Evolutionary conservation across 1,284 basidiomycete species (phyloP).

Genomic region (Ustilago vetiveriae): DNA sequence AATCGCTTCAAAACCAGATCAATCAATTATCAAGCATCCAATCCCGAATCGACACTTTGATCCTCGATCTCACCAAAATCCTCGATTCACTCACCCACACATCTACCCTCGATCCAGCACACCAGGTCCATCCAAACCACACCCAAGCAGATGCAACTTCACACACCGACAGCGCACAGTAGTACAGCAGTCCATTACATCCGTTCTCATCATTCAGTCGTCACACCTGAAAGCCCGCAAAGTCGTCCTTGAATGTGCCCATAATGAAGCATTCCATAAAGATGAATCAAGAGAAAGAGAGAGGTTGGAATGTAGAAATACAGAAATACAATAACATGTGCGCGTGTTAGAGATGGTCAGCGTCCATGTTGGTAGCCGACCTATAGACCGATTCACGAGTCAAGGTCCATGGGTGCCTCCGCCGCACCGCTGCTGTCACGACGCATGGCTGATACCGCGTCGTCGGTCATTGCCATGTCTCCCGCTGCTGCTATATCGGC

Average conservation of each 20-base stretch:
- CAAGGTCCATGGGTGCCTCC: constrained; percentile 23
- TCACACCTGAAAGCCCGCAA: too few species aligned
- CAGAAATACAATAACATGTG: constrained; percentile 2
- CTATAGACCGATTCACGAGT: constrained; percentile 12
- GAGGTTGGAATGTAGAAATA: constrained; percentile 31
- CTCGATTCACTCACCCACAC: constrained; percentile 6
- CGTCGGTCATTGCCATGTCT: constrained; percentile 6
- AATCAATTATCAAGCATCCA: constrained; percentile 10
- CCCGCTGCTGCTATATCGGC: neutral
- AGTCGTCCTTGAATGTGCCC: too few species aligned
- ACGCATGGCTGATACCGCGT: neutral
- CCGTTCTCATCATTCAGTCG: too few species aligned
- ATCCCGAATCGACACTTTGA: constrained; percentile 19
- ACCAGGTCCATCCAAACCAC: too few species aligned
- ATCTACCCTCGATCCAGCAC: too few species aligned
- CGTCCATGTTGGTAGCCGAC: too few species aligned
- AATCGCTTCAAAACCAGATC: too few species aligned
- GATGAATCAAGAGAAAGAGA: too few species aligned
- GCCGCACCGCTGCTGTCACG: constrained; percentile 2
- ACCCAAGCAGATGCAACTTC: too few species aligned
- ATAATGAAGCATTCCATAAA: constrained; percentile 19
- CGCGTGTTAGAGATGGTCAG: neutral
- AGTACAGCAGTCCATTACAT: too few species aligned
- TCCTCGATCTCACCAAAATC: constrained; percentile 15
- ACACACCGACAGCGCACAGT: too few species aligned